Evolutionary conservation across 2,329 filamentous ascomycete genomes (phyloP), one percentile per base, ranked within the genome.

Genomic region (Phialophora tarda): DNA sequence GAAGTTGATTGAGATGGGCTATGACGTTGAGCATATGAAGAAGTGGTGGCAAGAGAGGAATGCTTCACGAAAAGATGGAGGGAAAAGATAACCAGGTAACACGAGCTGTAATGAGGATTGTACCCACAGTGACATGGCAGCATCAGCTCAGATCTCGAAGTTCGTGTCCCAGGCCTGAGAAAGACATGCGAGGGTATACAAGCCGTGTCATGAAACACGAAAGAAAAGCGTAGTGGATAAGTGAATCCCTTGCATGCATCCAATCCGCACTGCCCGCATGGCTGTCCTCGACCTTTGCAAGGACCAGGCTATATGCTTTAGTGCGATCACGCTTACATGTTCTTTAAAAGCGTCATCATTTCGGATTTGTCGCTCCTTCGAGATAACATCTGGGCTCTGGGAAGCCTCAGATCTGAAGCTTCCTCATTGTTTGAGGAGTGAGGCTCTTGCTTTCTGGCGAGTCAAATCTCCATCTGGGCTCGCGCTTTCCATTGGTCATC

Each of bases 41-140:
- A 56, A 38, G 7, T 74, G 71, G 73, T 74, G 72, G 73, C 61
- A 64, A 21, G 59, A 65, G 59, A 62, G 61, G 41, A 41, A 44
- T n/a, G 38, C 38, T 21, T 44, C 38, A n/a, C 38, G 38, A 44
- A 44, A 21, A n/a, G 38, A 44, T n/a, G 38, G 38, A 34, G 32
- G 17, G 17, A 44, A 21, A 44, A n/a, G 38, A 44, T 17, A 44
- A n/a, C 7, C 17, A 44, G 38, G 14, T 8, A n/a, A n/a, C 14
- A 44, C 38, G 38, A 44, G 14, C 17, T 44, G 14, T n/a, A 11
- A n/a, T 21, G 14, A 44, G 17, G 14, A 11, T 44, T 5, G 5
- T 44, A 8, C 1, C 38, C 7, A 44, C 1, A 17, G 17, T 44
- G 38, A 44, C 5, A 17, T 44, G 17, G 38, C 3, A n/a, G 38